phyloP scores from a whole-genome alignment of 2,329 filamentous ascomycete genomes.

The Chrysoporthe deuterocubensis region DNA sequence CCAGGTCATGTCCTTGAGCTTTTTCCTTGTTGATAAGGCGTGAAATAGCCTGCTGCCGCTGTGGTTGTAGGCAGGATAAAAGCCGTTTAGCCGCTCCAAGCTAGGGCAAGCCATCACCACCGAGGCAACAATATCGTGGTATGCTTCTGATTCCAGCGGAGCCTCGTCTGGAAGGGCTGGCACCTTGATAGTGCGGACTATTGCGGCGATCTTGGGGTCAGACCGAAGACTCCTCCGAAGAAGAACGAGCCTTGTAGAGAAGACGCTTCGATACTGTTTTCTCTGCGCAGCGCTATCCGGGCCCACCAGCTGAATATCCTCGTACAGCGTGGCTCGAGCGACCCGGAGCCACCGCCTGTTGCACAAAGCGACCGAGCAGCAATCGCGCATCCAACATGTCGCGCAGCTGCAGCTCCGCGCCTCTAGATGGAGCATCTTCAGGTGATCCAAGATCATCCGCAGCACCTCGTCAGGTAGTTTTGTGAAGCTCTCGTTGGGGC shows the following conservation, averaged over 20 bases:
- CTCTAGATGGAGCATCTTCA: constrained; percentile 56
- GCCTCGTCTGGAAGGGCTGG: constrained; percentile 47
- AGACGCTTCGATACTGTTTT: constrained; percentile 60
- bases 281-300: constrained; percentile 58
- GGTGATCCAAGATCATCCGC: constrained; percentile 56
- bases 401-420: constrained; percentile 57
- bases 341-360: constrained; percentile 57
- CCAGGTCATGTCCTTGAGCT: constrained; percentile 64
- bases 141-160: constrained; percentile 49
- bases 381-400: constrained; percentile 68
- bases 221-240: constrained; percentile 61
- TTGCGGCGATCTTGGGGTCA: constrained; percentile 55
- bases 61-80: constrained; percentile 58
- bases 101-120: constrained; percentile 69
- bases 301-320: constrained; percentile 62
- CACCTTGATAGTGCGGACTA: constrained; percentile 62
- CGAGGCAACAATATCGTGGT: constrained; percentile 62
- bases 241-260: constrained; percentile 58
- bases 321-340: constrained; percentile 58
- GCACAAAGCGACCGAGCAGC: constrained; percentile 54
- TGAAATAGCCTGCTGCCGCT: constrained; percentile 61
- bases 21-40: constrained; percentile 60
- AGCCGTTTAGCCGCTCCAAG: constrained; percentile 61
- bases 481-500: constrained; percentile 58
- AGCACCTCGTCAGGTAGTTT: constrained; percentile 63